Conservation (phyloP, 2,329 filamentous ascomycete species). For the Xylariaceae sp. region DNA sequence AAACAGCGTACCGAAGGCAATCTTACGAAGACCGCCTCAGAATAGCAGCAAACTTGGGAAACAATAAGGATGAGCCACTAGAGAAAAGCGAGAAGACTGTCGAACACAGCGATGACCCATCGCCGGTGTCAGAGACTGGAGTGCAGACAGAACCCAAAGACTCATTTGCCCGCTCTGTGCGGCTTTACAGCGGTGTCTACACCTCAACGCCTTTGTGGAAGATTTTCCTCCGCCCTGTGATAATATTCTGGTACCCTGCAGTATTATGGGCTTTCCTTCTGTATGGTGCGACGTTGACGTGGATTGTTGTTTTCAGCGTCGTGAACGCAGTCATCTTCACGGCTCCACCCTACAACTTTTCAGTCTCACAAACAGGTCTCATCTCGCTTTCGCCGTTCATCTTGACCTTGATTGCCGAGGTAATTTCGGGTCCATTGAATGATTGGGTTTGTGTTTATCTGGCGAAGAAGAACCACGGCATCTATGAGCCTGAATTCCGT, state of each 20-base stretch:
- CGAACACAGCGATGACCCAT: conserved; percentile 15
- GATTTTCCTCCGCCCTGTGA: conserved; percentile 41
- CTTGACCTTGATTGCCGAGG: conserved; percentile 41
- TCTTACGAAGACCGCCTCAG: conserved; percentile 19
- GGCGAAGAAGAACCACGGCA: conserved; percentile 45
- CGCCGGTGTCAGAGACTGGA: conserved; percentile 20
- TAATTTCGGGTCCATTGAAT: conserved; percentile 43
- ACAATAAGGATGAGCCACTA: conserved; percentile 15
- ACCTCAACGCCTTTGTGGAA: conserved; percentile 37
- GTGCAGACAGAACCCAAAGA: conserved; percentile 27
- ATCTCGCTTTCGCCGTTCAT: conserved; percentile 49
- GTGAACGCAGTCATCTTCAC: conserved; percentile 48
- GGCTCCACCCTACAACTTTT: conserved; percentile 48
- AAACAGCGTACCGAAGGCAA: conserved; percentile 44
- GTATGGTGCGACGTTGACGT: conserved; percentile 40
- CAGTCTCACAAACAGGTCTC: conserved; percentile 44
- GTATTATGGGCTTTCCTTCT: conserved; percentile 48
- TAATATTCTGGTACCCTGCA: conserved; percentile 47
- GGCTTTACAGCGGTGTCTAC: conserved; percentile 35
- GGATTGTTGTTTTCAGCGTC: conserved; percentile 43
- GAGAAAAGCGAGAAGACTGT: conserved; percentile 21
- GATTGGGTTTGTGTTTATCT: conserved; percentile 43
- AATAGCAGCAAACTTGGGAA: conserved; percentile 1
- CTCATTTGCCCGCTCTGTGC: conserved; percentile 31
- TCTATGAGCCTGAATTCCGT: conserved; percentile 53